Conservation (phyloP, 441 rosid genomes). For the Aleurites moluccanus region DNA sequence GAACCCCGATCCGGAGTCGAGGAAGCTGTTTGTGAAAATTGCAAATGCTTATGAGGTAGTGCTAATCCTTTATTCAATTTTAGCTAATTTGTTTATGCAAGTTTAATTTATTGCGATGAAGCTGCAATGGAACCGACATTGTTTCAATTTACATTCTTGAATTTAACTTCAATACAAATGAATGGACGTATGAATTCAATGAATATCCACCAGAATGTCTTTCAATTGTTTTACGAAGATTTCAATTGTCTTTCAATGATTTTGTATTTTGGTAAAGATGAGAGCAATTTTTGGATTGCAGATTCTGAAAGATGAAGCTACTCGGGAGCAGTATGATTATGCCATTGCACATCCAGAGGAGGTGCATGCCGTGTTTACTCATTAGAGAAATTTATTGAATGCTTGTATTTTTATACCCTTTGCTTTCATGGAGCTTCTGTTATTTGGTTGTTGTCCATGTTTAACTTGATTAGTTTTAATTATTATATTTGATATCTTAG, state of each 20-base stretch:
- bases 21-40: constrained; percentile 79
- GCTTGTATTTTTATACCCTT: neutral
- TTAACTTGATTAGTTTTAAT: too few species aligned
- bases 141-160: neutral
- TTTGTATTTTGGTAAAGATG: neutral
- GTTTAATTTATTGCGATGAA: neutral
- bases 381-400: neutral
- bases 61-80: constrained; percentile 4
- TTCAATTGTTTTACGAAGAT: too few species aligned
- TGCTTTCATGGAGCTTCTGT: too few species aligned
- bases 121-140: neutral
- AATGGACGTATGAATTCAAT: too few species aligned
- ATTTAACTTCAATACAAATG: neutral
- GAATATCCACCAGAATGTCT: too few species aligned
- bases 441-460: too few species aligned
- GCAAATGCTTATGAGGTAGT: constrained; percentile 97
- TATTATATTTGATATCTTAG: too few species aligned
- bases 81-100: neutral
- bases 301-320: constrained; percentile 94
- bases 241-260: neutral
- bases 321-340: constrained; percentile 87
- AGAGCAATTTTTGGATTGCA: constrained; percentile 29
- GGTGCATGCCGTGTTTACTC: constrained; percentile 40
- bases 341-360: constrained; percentile 95
- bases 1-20: constrained; percentile 95